A percentile compares a stretch with the other conserved stretches of the same genome.
phyloP scores from a whole-genome alignment of 306 rosid genomes.

The Dryas drummondii region DNA sequence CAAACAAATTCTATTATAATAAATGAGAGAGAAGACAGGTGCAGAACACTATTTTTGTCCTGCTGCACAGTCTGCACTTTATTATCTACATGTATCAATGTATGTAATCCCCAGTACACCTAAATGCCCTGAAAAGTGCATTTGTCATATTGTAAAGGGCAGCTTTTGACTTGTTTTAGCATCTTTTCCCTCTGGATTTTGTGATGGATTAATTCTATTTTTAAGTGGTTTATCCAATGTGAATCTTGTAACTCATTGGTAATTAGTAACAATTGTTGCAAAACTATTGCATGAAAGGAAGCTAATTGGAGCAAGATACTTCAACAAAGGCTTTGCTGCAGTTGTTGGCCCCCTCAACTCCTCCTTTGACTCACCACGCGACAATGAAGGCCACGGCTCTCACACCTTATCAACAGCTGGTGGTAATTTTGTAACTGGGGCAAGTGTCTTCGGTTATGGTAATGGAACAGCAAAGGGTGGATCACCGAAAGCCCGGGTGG shows the following conservation, averaged over 20 bases:
- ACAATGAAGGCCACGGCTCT: conserved; percentile 82
- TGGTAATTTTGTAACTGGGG: conserved; percentile 64
- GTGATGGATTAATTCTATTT: background rate
- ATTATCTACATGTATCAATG: background rate
- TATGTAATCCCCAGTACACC: background rate
- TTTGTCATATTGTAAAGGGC: background rate
- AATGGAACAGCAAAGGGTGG: conserved; percentile 87
- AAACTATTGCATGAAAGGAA: conserved; percentile 44
- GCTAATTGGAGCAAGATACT: conserved; percentile 89
- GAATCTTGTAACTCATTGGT: background rate
- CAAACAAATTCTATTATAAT: background rate
- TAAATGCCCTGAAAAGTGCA: background rate
- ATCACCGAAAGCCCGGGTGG: conserved; percentile 76
- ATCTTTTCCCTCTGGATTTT: background rate
- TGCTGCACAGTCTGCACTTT: background rate
- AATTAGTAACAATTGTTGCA: background rate
- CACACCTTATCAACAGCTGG: conserved; percentile 92
- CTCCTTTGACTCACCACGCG: conserved; percentile 65
- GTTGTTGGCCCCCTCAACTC: conserved; percentile 52
- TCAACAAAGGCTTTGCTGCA: conserved; percentile 65
- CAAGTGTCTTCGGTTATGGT: conserved; percentile 67
- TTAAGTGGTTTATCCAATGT: background rate
- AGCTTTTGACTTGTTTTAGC: background rate
- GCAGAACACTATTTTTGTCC: background rate
- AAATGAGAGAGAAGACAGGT: background rate